Conservation (phyloP, 2,329 filamentous ascomycete genomes). For the Ceratocystis diversiconidia region DNA sequence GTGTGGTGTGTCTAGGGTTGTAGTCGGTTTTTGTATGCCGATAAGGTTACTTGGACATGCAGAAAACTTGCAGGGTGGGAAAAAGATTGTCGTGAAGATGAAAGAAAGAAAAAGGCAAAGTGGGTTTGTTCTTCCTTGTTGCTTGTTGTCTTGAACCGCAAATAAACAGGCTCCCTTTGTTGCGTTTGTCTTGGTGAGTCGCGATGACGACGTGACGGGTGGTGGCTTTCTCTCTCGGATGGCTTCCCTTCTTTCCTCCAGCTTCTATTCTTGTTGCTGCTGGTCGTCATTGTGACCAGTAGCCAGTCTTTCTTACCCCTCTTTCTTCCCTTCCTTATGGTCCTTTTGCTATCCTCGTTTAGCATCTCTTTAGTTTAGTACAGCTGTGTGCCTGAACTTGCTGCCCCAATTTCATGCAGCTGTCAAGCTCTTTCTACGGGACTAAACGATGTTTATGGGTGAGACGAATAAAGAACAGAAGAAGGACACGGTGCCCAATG, state of each 20-base stretch:
- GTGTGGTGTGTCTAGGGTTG: neutral
- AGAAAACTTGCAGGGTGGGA: neutral
- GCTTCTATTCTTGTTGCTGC: neutral
- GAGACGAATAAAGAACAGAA: slow-evolving; percentile 7
- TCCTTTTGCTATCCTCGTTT: neutral
- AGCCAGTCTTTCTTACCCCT: neutral
- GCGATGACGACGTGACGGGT: too few relatives aligned
- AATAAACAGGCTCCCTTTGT: too few relatives aligned
- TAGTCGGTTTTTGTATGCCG: neutral
- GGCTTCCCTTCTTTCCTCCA: neutral
- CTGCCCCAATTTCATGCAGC: neutral
- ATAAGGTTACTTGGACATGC: slow-evolving; percentile 5
- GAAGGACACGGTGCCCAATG: neutral
- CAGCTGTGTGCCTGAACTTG: neutral
- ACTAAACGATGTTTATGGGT: neutral
- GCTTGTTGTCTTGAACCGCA: too few relatives aligned
- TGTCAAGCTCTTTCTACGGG: neutral
- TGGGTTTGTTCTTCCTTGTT: neutral
- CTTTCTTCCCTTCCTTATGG: neutral
- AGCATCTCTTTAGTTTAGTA: neutral
- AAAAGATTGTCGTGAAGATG: neutral
- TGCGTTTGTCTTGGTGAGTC: too few relatives aligned
- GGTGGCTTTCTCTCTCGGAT: neutral
- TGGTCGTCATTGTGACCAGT: too few relatives aligned
- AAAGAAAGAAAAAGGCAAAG: neutral